Percentiles rank a stretch among this genome's conserved stretches.
phyloP scores from a whole-genome alignment of 2,329 filamentous ascomycete genomes.

The Diaporthe velutina region DNA sequence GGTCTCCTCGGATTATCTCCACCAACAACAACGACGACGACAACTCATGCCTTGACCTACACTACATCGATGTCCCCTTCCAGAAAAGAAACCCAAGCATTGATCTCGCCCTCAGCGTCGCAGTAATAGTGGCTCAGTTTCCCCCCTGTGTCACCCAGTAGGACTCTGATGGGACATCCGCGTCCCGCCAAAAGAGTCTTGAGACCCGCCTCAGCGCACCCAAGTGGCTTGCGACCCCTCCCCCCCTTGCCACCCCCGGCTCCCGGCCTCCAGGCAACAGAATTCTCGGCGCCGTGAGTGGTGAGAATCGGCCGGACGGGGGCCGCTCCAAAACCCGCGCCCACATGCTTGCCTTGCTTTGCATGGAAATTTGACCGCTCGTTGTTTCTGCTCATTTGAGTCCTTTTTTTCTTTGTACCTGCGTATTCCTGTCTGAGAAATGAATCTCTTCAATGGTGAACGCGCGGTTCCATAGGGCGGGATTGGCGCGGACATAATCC shows the following conservation, averaged over 20 bases:
- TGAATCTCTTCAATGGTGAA: neutral
- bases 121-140: neutral
- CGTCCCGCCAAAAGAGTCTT: neutral
- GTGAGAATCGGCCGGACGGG: neutral
- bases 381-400: neutral
- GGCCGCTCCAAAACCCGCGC: neutral
- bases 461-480: neutral
- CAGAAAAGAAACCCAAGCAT: neutral
- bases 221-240: slow-evolving; percentile 18
- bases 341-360: slow-evolving; percentile 10
- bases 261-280: slow-evolving; percentile 33
- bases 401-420: neutral
- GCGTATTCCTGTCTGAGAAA: neutral
- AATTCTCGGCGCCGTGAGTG: slow-evolving; percentile 33
- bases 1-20: neutral
- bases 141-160: neutral
- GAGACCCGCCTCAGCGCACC: slow-evolving; percentile 26
- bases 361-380: slow-evolving; percentile 2
- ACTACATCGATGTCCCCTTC: neutral
- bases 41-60: neutral
- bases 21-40: neutral
- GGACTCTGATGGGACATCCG: neutral
- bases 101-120: neutral
- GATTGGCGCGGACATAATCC: neutral
- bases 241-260: slow-evolving; percentile 1